phyloP scores from a whole-genome alignment of 2,329 filamentous ascomycete species.

The Proliferodiscus dingleyae region DNA sequence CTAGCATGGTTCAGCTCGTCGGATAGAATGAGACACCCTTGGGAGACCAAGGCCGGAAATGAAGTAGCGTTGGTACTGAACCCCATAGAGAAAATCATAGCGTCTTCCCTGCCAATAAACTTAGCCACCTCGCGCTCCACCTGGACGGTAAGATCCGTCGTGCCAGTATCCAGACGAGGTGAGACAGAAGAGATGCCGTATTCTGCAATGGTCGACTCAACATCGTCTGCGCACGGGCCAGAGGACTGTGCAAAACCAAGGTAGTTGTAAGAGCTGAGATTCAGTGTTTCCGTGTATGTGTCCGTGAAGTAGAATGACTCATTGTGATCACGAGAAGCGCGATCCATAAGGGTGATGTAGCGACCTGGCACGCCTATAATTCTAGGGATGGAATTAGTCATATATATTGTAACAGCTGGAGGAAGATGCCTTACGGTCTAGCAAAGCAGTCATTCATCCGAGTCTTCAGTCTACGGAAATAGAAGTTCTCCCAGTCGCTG shows the following conservation, averaged over 20 bases:
- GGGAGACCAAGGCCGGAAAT: slow-evolving; percentile 83
- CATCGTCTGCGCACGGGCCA: slow-evolving; percentile 85
- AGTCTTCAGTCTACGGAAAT: slow-evolving; percentile 82
- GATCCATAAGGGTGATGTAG: slow-evolving; percentile 86
- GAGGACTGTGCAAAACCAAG: slow-evolving; percentile 95
- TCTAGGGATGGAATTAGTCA: not conserved
- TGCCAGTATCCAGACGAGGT: slow-evolving; percentile 75
- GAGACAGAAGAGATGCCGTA: slow-evolving; percentile 78
- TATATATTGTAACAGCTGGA: not conserved
- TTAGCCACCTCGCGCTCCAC: slow-evolving; percentile 80
- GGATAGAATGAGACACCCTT: slow-evolving; percentile 87
- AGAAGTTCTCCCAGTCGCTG: slow-evolving; percentile 97
- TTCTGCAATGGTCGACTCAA: slow-evolving; percentile 74
- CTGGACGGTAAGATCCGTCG: slow-evolving; percentile 76
- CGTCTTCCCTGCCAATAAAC: slow-evolving; percentile 86
- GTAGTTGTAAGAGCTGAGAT: slow-evolving; percentile 99
- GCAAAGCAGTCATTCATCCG: slow-evolving; percentile 94
- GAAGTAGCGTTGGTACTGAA: slow-evolving; percentile 91
- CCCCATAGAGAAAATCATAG: slow-evolving; percentile 97
- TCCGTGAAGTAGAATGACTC: slow-evolving; percentile 80
- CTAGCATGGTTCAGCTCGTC: slow-evolving; percentile 96
- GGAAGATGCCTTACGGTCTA: slow-evolving; percentile 47
- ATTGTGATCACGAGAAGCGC: slow-evolving; percentile 84
- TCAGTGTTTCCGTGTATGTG: slow-evolving; percentile 84
- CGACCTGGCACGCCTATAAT: slow-evolving; percentile 88